Evolutionary conservation across 345 rosid genomes (phyloP).

Genomic region (Rubroshorea leprosula): DNA sequence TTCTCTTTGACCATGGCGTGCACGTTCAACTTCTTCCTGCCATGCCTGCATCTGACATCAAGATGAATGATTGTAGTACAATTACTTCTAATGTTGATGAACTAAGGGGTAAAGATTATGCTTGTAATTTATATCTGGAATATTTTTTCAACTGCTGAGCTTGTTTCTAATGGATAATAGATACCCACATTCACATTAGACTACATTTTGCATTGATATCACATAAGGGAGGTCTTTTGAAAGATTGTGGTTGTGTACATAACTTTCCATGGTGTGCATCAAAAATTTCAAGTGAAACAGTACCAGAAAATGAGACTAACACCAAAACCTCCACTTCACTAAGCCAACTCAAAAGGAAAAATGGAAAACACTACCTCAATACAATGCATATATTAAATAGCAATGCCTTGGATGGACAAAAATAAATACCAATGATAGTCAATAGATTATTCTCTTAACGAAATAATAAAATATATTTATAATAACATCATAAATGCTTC

Average conservation of each 20-base stretch:
- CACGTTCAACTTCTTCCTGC: constrained; percentile 95
- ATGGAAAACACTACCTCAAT: too few relatives aligned
- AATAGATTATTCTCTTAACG: too few relatives aligned
- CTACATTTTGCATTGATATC: neutral
- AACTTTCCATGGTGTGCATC: neutral
- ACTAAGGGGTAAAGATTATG: constrained; percentile 2
- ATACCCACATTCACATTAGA: constrained; percentile 8
- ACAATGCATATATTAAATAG: too few relatives aligned
- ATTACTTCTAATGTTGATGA: neutral
- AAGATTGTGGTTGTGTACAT: too few relatives aligned
- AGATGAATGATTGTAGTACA: constrained; percentile 7
- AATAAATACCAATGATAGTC: too few relatives aligned
- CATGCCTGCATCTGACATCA: constrained; percentile 65
- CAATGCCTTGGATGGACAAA: too few relatives aligned
- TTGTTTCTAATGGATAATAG: constrained; percentile 8
- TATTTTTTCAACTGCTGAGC: constrained; percentile 3
- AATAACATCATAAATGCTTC: too few relatives aligned
- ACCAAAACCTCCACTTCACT: too few relatives aligned
- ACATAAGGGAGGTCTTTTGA: neutral
- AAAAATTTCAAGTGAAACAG: constrained; percentile 4
- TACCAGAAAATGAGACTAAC: too few relatives aligned
- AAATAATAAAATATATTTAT: too few relatives aligned
- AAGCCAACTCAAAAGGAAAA: too few relatives aligned
- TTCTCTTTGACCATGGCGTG: constrained; percentile 91
- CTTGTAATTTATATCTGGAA: constrained; percentile 1